phyloP scores from a whole-genome alignment of 805 yeast genomes.

The Monosporozyma unispora region DNA sequence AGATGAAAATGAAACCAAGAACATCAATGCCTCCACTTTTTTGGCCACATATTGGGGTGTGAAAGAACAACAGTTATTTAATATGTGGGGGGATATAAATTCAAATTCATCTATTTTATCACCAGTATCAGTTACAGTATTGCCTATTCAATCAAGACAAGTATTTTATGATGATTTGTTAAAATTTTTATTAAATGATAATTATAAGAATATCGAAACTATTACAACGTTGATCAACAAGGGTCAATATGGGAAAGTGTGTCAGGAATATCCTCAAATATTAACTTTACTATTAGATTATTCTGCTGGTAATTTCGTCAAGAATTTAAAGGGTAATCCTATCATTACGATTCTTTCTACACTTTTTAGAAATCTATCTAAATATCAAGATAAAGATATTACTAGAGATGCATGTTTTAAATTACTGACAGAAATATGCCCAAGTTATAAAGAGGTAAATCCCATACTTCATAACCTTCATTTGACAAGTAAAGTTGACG shows the following conservation, averaged over 20 bases:
- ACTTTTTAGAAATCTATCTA: conserved; percentile 22
- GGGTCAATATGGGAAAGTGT: conserved; percentile 3
- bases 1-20: not conserved
- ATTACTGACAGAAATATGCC: conserved; percentile 32
- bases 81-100: conserved; percentile 36
- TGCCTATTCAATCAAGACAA: conserved; percentile 35
- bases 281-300: conserved; percentile 44
- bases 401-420: conserved; percentile 48
- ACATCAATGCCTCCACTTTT: conserved; percentile 23
- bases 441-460: conserved; percentile 1
- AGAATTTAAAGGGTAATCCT: conserved; percentile 32
- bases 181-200: conserved; percentile 20
- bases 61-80: conserved; percentile 36
- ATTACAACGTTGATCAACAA: conserved; percentile 22
- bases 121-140: conserved; percentile 37
- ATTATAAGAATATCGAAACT: conserved; percentile 14
- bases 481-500: conserved; percentile 24
- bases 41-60: conserved; percentile 43
- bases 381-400: conserved; percentile 34
- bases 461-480: conserved; percentile 5
- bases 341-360: conserved; percentile 29
- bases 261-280: conserved; percentile 28
- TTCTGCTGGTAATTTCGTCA: conserved; percentile 42
- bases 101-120: conserved; percentile 27
- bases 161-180: conserved; percentile 28